A percentile compares a stretch with the other conserved stretches of the same genome.
Conservation (phyloP, 2,329 filamentous ascomycete species). For the Cadophora luteo-olivacea region DNA sequence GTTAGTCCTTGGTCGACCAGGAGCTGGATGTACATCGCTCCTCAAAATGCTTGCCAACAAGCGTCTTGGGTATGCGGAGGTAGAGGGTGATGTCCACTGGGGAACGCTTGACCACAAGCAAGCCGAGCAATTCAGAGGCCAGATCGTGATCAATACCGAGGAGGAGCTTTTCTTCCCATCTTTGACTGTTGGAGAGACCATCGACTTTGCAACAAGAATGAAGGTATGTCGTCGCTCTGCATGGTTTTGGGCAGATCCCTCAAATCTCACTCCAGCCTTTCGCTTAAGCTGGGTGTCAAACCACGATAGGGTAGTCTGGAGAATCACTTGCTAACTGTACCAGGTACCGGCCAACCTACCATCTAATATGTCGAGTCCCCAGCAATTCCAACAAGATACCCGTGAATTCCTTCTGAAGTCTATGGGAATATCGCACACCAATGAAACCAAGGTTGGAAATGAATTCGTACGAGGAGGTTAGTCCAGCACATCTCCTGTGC, state of each 20-base stretch:
- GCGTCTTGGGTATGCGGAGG: conserved; percentile 61
- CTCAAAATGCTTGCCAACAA: conserved; percentile 74
- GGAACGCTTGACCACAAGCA: conserved; percentile 53
- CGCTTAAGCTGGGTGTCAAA: not conserved
- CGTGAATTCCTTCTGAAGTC: conserved; percentile 41
- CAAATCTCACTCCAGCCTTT: not conserved
- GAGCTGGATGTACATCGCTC: conserved; percentile 73
- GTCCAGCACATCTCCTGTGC: not conserved
- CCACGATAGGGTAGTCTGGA: not conserved
- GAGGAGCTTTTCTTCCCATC: conserved; percentile 59
- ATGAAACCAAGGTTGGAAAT: conserved; percentile 61
- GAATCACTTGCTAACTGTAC: not conserved
- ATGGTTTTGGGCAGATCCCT: not conserved
- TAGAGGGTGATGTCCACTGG: conserved; percentile 65
- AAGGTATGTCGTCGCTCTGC: conserved; percentile 46
- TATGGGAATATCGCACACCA: conserved; percentile 60
- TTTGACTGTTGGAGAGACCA: conserved; percentile 57
- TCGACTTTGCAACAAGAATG: conserved; percentile 61
- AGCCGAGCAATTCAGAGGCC: conserved; percentile 56
- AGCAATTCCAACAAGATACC: conserved; percentile 52
- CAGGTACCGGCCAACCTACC: conserved; percentile 49
- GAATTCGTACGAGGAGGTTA: conserved; percentile 62
- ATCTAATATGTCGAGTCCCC: conserved; percentile 48
- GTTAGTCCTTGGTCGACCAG: conserved; percentile 71
- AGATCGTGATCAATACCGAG: conserved; percentile 63